Conservation (phyloP, 345 rosid species). For the Lepidium africanum region DNA sequence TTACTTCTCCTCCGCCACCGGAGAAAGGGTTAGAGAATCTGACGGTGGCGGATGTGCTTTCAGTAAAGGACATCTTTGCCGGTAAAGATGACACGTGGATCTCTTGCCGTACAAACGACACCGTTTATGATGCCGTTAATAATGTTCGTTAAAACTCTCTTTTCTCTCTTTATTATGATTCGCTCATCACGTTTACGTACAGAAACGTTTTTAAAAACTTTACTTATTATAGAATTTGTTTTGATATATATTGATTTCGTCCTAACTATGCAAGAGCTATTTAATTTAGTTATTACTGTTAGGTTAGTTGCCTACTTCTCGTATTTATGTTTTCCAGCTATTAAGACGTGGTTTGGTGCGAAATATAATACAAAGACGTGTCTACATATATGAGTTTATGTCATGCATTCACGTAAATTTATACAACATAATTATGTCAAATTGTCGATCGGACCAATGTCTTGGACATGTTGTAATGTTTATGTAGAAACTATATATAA, state of each 20-base stretch:
- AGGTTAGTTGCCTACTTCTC: constrained; percentile 5
- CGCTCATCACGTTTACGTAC: neutral
- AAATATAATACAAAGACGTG: constrained; percentile 1
- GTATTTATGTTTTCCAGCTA: constrained; percentile 1
- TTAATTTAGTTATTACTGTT: neutral
- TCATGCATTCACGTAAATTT: neutral
- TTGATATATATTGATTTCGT: too few relatives aligned
- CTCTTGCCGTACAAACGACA: constrained; percentile 54
- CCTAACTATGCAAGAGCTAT: too few relatives aligned
- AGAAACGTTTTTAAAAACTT: too few relatives aligned
- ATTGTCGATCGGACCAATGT: too few relatives aligned
- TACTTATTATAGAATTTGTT: too few relatives aligned
- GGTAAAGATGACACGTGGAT: constrained; percentile 50
- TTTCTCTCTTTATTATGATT: neutral
- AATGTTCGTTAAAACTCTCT: constrained; percentile 38
- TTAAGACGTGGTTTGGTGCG: neutral
- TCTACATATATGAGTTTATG: neutral
- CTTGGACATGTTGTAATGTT: too few relatives aligned
- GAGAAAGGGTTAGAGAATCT: constrained; percentile 73
- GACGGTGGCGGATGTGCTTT: constrained; percentile 68
- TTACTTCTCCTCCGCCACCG: constrained; percentile 23
- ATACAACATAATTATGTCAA: too few relatives aligned
- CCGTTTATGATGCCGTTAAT: constrained; percentile 62
- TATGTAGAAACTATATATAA: too few relatives aligned
- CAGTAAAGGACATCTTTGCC: constrained; percentile 37